Base-by-base conservation (phyloP, 257 asterid genomes). In the Nicotiana undulata region DNA sequence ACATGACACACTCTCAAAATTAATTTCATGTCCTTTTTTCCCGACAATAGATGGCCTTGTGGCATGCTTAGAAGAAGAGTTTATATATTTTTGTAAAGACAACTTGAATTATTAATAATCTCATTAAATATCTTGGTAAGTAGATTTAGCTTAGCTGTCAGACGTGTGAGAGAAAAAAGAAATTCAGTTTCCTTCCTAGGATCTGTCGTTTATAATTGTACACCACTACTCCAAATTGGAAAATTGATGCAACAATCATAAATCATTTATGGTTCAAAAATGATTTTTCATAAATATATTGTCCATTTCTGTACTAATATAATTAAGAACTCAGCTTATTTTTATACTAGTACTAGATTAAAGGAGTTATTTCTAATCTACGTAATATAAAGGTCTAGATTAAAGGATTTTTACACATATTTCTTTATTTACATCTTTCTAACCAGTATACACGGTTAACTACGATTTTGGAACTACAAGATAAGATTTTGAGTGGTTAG, bases 31-130 rank as follows among this genome's bases (percentile, higher is more conserved):
- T 72, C 78, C 60, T 72, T 72, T 72, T 66, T 72, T 46, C 2
- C 60, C 60, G 60, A 72, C 78, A 72, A 46, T 72, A 72, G 59
- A 72, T 72, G 60, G 78, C 78, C 78, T 40, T 24, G 78, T 46
- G 60, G 60, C 40, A 72, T 72, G 77, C 60, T 72, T 72, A 40
- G 16, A 46, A 46, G 12, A 24, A 70, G 32, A 70, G 7, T 44
- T 46, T 44, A 34, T 46, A 44, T 72, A 40, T 72, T 22, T 72
- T 46, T 34, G 29, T 70, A 46, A 44, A 46, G n/a, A 13, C 77
- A 72, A 24, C 77, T 72, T 46, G 77, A 72, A 15, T 46, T 68
- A n/a, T 12, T 70, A 44, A 70, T 6, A 46, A 24, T 72, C 15
- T 1, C 22, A 72, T 24, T 46, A 46, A 72, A 72, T 72, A 24